A percentile compares a stretch with the other conserved stretches of the same genome.
Conservation (phyloP, 2,329 filamentous ascomycete species). For the Aureobasidium vineae region DNA sequence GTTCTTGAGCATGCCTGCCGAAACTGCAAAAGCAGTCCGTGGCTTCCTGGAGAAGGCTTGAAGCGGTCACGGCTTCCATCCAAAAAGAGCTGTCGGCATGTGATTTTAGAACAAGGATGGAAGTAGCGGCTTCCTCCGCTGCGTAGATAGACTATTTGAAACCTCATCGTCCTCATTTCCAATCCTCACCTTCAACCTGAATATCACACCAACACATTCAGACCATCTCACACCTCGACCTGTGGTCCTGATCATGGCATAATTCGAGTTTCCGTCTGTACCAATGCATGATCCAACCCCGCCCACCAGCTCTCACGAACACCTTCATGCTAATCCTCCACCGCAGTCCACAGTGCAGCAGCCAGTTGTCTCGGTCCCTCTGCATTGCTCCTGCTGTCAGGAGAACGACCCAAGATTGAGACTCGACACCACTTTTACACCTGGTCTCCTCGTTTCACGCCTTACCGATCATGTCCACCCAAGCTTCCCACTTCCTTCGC, state of each 20-base stretch:
- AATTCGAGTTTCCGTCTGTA: background rate
- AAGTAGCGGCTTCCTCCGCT: constrained; percentile 1
- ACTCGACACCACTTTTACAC: background rate
- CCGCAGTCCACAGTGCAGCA: background rate
- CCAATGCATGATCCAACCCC: background rate
- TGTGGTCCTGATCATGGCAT: background rate
- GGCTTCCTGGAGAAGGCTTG: constrained; percentile 28
- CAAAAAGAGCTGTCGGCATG: background rate
- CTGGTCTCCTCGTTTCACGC: background rate
- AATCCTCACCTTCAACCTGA: background rate
- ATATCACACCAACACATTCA: background rate
- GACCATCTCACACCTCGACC: background rate
- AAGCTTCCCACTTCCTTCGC: background rate
- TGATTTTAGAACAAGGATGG: background rate
- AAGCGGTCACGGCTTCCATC: background rate
- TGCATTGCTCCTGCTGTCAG: background rate
- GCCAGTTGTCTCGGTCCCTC: too few species aligned
- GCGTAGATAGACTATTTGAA: background rate
- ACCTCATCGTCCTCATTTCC: background rate
- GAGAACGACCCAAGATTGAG: background rate
- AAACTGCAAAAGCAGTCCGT: constrained; percentile 30
- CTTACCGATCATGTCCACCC: background rate
- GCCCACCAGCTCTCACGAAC: background rate
- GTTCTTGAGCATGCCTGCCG: constrained; percentile 34
- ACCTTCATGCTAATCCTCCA: background rate